Evolutionary conservation across 768 basidiomycete species (phyloP).

Genomic region (Suillus americanus): DNA sequence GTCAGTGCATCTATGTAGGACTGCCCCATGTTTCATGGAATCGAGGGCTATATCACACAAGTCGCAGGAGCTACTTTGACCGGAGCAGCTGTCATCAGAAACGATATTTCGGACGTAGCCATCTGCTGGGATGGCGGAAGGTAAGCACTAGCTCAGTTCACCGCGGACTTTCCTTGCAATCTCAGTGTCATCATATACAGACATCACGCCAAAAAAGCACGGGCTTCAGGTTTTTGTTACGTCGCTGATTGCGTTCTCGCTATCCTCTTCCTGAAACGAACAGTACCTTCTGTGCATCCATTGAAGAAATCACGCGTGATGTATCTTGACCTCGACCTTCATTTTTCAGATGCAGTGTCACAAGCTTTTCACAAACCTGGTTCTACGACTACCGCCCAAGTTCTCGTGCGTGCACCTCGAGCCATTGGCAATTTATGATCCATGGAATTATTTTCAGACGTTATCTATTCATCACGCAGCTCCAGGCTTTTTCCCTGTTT

Average conservation of each 20-base stretch:
- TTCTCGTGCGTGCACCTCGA: constrained; percentile 38
- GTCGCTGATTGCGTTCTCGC: constrained; percentile 87
- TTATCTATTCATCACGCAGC: constrained; percentile 83
- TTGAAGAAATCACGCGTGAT: constrained; percentile 60
- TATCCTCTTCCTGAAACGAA: constrained; percentile 65
- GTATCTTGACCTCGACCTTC: constrained; percentile 92
- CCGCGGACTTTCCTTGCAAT: background rate
- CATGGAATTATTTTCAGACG: constrained; percentile 44
- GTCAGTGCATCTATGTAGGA: constrained; percentile 48
- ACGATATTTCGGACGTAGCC: constrained; percentile 53
- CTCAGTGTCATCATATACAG: constrained; percentile 32
- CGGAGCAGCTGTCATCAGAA: constrained; percentile 60
- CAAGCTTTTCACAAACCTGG: constrained; percentile 61
- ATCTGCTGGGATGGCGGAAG: constrained; percentile 94
- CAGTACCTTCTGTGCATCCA: constrained; percentile 19
- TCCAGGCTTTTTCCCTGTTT: constrained; percentile 81
- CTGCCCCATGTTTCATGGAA: constrained; percentile 72
- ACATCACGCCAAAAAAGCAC: constrained; percentile 80
- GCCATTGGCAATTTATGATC: background rate
- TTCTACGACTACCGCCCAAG: constrained; percentile 39
- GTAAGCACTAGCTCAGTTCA: constrained; percentile 30
- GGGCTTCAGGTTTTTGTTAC: constrained; percentile 91
- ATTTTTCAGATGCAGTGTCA: constrained; percentile 88
- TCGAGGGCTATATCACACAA: constrained; percentile 66
- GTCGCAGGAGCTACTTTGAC: constrained; percentile 80